Evolutionary conservation across 805 yeast species (phyloP), one percentile per base, ranked within the genome.

Genomic region (Jamesozyma rosinii): DNA sequence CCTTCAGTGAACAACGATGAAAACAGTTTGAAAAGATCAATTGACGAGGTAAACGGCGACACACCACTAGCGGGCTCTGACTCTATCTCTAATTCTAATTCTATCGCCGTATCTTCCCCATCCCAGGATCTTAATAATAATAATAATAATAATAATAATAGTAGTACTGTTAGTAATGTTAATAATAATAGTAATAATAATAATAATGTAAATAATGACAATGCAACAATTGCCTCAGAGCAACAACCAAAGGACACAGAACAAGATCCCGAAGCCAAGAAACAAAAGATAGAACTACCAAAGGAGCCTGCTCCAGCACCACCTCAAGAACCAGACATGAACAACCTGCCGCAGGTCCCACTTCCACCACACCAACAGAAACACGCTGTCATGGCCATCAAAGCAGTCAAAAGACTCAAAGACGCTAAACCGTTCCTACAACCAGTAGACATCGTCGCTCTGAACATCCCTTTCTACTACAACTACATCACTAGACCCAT

Each of bases 391-490:
- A 83, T 85, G 49, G 76, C 89, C 1, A 72, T 92, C 40, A 85
- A 89, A 55, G 89, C 95, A 11, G 81, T 92, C 48, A 87, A 84
- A 62, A 71, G 97, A 48, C 73, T 90, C 56, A 86, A 88, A 63
- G 98, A 92, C 65, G 95, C 97, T 1, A 77, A 72, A 14, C 97
- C 97, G 1, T 92, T 92, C 59, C 59, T 86, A 37, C 76, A 70
- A 41, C 98, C 98, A 0, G 98, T 92, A 18, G 97, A 92, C 61
- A 83, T 76, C 3, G 81, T 83, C 39, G 87, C 85, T 59, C 75
- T 87, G 48, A 87, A 89, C 56, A 84, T 92, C 44, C 98, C 98
- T 3, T 78, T 83, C 49, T 92, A 92, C 63, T 86, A 81, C 63
- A 88, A 87, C 54, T 79, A 76, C 56, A 79, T 92, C 55, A 72